A percentile compares a stretch with the other conserved stretches of the same genome.
Conservation (phyloP, 148 eudicot species). For the Spergularia marina region DNA sequence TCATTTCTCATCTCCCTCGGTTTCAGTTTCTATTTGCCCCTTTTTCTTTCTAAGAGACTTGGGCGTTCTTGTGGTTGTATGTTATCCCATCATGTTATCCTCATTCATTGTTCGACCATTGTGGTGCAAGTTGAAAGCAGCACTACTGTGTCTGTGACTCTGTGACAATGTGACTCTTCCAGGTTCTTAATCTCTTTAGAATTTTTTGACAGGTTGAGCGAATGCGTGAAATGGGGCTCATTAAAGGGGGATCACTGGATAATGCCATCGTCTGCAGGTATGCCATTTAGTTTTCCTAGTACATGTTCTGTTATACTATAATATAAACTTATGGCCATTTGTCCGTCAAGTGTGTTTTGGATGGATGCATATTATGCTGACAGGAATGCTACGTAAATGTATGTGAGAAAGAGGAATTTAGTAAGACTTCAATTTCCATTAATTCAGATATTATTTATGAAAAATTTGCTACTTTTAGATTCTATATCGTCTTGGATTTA, state of each 20-base stretch:
- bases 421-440: neutral
- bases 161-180: neutral
- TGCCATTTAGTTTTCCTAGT: constrained; percentile 11
- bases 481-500: neutral
- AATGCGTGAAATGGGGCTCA: constrained; percentile 73
- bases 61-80: neutral
- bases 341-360: neutral
- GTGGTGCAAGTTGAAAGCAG: neutral
- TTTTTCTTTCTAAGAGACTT: no score
- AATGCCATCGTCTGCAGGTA: constrained; percentile 92
- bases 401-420: neutral
- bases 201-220: constrained; percentile 60
- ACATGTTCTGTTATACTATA: neutral
- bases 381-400: neutral
- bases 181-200: neutral
- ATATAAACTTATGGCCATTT: neutral
- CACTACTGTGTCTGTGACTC: neutral
- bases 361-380: neutral
- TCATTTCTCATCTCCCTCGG: no score
- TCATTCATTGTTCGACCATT: neutral
- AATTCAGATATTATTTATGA: neutral
- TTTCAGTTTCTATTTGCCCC: no score
- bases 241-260: constrained; percentile 82
- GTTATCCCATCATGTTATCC: neutral
- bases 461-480: neutral